Evolutionary conservation across 805 yeast genomes (phyloP).

Genomic region (Wickerhamomyces hampshirensis): DNA sequence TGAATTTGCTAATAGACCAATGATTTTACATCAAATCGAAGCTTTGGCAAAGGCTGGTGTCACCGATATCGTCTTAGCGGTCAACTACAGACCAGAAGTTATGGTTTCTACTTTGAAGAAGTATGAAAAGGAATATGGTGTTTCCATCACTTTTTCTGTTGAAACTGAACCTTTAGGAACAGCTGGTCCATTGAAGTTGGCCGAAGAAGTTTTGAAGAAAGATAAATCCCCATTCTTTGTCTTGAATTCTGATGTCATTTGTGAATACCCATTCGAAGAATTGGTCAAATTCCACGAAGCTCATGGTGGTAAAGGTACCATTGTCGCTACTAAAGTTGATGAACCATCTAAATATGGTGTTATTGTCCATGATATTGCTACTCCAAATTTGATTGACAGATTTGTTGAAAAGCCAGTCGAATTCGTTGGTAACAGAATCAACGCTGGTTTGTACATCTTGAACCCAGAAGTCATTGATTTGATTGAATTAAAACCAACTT

Average conservation of each 20-base stretch:
- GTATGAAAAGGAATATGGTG: slow-evolving; percentile 94
- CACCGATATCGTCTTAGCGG: slow-evolving; percentile 97
- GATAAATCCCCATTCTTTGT: slow-evolving; percentile 97
- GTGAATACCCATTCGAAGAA: slow-evolving; percentile 96
- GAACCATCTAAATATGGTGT: slow-evolving; percentile 99
- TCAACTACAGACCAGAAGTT: slow-evolving; percentile 98
- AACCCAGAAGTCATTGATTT: slow-evolving; percentile 97
- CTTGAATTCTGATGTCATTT: slow-evolving; percentile 95
- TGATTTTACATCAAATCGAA: slow-evolving; percentile 98
- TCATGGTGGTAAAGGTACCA: slow-evolving; percentile 97
- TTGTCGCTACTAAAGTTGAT: slow-evolving; percentile 98
- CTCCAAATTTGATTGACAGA: slow-evolving; percentile 94
- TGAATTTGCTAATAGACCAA: slow-evolving; percentile 98
- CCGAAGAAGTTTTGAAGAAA: slow-evolving; percentile 88
- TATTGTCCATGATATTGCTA: slow-evolving; percentile 94
- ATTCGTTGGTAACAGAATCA: slow-evolving; percentile 99
- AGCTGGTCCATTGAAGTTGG: slow-evolving; percentile 98
- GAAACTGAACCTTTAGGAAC: slow-evolving; percentile 99
- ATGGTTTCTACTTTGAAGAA: slow-evolving; percentile 94
- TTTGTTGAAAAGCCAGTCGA: slow-evolving; percentile 99
- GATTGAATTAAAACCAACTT: slow-evolving; percentile 97
- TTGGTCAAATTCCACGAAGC: slow-evolving; percentile 88
- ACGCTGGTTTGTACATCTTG: slow-evolving; percentile 97
- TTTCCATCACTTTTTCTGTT: slow-evolving; percentile 91
- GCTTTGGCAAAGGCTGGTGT: slow-evolving; percentile 98